Evolutionary conservation across 305 asterid genomes (phyloP).

Genomic region (Coffea humblotiana): DNA sequence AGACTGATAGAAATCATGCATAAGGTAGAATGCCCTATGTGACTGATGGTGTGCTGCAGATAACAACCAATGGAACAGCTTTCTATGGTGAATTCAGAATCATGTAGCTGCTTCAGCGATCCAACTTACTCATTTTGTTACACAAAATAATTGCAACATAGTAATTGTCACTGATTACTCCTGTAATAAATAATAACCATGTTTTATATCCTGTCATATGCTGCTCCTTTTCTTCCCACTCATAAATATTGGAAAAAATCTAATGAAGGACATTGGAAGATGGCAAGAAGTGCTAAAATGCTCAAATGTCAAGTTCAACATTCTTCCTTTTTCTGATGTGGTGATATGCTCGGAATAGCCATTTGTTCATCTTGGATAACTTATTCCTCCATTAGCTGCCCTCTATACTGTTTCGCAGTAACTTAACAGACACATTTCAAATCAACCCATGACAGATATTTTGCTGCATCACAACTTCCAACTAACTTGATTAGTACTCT

Average conservation of each 20-base stretch:
- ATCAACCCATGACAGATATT: not conserved
- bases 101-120: not conserved
- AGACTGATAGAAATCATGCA: not conserved
- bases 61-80: not conserved
- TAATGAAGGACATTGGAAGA: not conserved
- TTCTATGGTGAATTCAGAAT: not conserved
- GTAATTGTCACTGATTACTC: not conserved
- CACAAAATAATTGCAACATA: too few relatives aligned
- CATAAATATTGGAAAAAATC: not conserved
- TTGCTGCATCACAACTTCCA: not conserved
- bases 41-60: not conserved
- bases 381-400: not conserved
- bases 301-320: not conserved
- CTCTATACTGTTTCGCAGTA: not conserved
- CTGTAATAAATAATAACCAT: not conserved
- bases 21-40: not conserved
- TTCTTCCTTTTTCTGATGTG: not conserved
- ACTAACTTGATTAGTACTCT: not conserved
- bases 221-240: not conserved
- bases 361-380: not conserved
- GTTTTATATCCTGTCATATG: not conserved
- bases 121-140: not conserved
- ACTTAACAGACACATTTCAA: not conserved
- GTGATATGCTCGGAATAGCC: not conserved
- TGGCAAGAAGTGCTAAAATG: not conserved